Percentiles rank a stretch among this genome's conserved stretches.
These are phyloP conservation scores for Plasmodium inui DNA, from an alignment of 169 alveolate species.

Conservation along the genomic window DNA sequence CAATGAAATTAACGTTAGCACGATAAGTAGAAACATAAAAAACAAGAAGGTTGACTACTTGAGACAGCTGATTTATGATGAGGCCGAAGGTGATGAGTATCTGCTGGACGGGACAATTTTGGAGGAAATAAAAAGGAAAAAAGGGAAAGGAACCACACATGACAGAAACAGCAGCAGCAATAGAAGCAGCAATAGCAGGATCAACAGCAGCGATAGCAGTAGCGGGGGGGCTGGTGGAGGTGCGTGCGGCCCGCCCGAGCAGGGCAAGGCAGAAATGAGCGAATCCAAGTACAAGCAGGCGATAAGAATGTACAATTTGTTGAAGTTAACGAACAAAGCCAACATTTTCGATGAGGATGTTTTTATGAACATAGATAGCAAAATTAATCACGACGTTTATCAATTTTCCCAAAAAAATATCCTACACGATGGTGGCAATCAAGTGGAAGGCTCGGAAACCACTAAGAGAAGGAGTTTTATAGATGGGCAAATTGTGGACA, in stretches of 20 bases:
- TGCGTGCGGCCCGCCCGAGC: not conserved
- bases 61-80: slow-evolving; percentile 66
- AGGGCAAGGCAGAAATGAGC: slow-evolving; percentile 45
- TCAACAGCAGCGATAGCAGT: too few species aligned
- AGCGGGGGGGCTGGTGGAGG: not conserved
- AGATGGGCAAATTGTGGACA: not conserved
- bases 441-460: not conserved
- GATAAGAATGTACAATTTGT: slow-evolving; percentile 57
- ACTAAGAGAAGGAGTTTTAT: not conserved
- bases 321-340: slow-evolving; percentile 51
- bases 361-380: slow-evolving; percentile 73
- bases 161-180: not conserved
- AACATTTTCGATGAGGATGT: slow-evolving; percentile 71
- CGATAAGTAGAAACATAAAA: slow-evolving; percentile 35
- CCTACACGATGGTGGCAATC: not conserved
- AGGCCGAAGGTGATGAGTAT: slow-evolving; percentile 60
- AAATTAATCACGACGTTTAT: slow-evolving; percentile 65
- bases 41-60: slow-evolving; percentile 43
- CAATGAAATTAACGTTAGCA: slow-evolving; percentile 66
- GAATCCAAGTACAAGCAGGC: slow-evolving; percentile 72
- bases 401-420: slow-evolving; percentile 50
- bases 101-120: slow-evolving; percentile 38
- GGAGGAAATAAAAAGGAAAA: slow-evolving; percentile 55
- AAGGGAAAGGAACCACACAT: not conserved
- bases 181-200: not conserved